Base-by-base conservation (phyloP, 2,329 filamentous ascomycete species). In the Septoria petroselini region DNA sequence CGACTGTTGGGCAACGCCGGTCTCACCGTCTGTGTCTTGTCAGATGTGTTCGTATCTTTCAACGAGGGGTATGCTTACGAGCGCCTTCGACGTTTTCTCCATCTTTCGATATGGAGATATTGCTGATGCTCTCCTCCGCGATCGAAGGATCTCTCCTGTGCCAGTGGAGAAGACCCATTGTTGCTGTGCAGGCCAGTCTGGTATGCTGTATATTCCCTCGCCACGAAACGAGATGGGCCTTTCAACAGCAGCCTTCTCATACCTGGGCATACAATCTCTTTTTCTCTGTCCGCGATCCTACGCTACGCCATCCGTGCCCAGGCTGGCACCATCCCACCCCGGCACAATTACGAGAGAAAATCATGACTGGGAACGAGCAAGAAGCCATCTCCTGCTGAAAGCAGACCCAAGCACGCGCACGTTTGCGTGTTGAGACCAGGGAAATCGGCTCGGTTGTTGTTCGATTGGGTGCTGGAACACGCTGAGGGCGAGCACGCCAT, bases 301-400 rank as follows among this genome's bases (percentile, higher is more conserved):
- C 17, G 43, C 39, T 48, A 54, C 17, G 47, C 39, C 51, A 54
- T 49, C 15, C 29, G 11, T 18, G 51, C 48, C 51, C 42, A 54
- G 44, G 15, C 44, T 57, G 35, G 19, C 33, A 49, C 25, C 44
- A 51, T 31, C 25, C 9, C 33, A 38, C 45, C 18, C 19, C 34
- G 31, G 37, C 25, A 29, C 34, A 34, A 45, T 54, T 57, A 54
- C 51, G 41, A 54, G 34, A 52, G 48, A 54, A 18, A 19, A 40
- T 25, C 41, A 19, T 50, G 15, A 21, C 34, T 18, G 15, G 35
- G 19, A 14, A 25, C 33, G 35, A 14, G 30, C 25, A 40, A 6
- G 12, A 44, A 25, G 30, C 17, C 37, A 18, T 29, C 14, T 41
- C 11, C 44, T 45, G 39, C 25, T 21, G 27, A 39, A 38, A 30